Conservation (phyloP, 2,329 filamentous ascomycete species). For the Paradendryphiella salina region DNA sequence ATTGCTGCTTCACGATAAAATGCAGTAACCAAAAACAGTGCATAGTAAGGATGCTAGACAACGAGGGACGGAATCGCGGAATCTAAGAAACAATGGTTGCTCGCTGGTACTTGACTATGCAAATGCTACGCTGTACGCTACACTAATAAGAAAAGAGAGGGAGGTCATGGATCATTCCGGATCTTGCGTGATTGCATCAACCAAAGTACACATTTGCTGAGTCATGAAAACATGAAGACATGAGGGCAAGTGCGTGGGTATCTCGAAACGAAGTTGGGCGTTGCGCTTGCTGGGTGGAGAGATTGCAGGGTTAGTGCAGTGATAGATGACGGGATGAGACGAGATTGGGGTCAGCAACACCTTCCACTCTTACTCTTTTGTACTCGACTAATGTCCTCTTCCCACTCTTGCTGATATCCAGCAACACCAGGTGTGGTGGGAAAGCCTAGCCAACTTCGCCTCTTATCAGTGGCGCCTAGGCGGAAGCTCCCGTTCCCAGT, state of each 20-base stretch:
- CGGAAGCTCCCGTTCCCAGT: slow-evolving; percentile 63
- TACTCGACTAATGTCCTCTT: slow-evolving; percentile 37
- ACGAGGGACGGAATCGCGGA: not conserved
- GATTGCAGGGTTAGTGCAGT: not conserved
- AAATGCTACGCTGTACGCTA: not conserved
- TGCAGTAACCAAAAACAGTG: not conserved
- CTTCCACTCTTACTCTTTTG: slow-evolving; percentile 42
- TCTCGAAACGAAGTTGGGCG: slow-evolving; percentile 19
- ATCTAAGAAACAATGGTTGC: not conserved
- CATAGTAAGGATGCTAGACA: not conserved
- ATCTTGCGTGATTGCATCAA: not conserved
- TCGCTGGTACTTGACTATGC: not conserved
- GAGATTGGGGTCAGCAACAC: slow-evolving; percentile 35
- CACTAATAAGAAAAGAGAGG: not conserved
- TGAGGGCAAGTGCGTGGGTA: slow-evolving; percentile 17
- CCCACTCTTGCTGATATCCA: slow-evolving; percentile 39
- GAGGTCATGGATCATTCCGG: not conserved
- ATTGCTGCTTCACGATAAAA: not conserved
- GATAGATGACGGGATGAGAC: not conserved
- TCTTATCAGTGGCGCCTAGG: slow-evolving; percentile 62
- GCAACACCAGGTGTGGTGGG: slow-evolving; percentile 51
- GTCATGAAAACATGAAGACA: slow-evolving; percentile 7
- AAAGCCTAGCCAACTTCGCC: slow-evolving; percentile 68
- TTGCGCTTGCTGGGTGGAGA: not conserved
- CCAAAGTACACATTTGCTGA: not conserved